phyloP scores from a whole-genome alignment of 179 eudicot genomes.

The Nepenthes alata region DNA sequence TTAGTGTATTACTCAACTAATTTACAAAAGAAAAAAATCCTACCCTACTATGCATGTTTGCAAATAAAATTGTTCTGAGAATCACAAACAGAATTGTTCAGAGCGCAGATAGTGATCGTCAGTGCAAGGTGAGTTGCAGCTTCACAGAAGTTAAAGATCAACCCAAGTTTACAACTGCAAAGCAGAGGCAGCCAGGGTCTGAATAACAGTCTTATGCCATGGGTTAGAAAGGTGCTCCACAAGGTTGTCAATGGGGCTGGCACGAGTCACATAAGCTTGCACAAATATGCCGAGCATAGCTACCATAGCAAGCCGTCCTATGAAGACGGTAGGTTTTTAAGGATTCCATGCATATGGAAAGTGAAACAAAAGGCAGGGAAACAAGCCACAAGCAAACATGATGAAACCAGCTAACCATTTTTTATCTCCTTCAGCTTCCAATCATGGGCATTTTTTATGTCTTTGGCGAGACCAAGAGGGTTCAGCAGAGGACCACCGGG shows the following conservation, averaged over 20 bases:
- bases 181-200: slow-evolving; percentile 31
- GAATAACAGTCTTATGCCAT: slow-evolving; percentile 75
- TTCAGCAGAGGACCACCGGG: slow-evolving; percentile 81
- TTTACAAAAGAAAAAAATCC: no score
- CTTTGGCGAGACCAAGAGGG: slow-evolving; percentile 84
- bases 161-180: background rate
- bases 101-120: no score
- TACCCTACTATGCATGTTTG: no score
- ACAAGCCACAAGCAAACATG: background rate
- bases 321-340: background rate
- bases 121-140: no score
- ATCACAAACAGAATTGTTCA: no score
- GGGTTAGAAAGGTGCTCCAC: slow-evolving; percentile 77
- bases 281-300: slow-evolving; percentile 87
- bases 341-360: background rate
- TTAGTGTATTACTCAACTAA: no score
- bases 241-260: slow-evolving; percentile 71
- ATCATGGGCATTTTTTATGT: slow-evolving; percentile 51
- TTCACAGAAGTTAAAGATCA: no score
- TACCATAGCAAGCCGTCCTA: slow-evolving; percentile 88
- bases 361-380: background rate
- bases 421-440: slow-evolving; percentile 93
- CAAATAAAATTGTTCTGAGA: no score
- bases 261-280: slow-evolving; percentile 74
- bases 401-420: slow-evolving; percentile 38